A percentile compares a stretch with the other conserved stretches of the same genome.
Evolutionary conservation across 2,329 filamentous ascomycete genomes (phyloP).

Genomic region (Aschersonia sp.): DNA sequence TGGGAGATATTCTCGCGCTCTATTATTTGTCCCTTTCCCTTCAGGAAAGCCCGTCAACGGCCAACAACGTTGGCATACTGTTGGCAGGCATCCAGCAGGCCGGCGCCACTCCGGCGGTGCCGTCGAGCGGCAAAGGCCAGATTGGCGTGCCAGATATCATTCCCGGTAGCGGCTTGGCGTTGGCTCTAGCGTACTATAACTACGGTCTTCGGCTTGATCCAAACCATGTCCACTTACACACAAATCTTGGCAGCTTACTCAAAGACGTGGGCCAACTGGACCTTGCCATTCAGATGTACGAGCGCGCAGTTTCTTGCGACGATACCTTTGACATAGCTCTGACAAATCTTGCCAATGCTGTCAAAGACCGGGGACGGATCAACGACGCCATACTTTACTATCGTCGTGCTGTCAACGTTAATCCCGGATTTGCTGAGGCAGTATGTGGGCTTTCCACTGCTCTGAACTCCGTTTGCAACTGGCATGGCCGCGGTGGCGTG

Average conservation of each 20-base stretch:
- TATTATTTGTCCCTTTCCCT: constrained; percentile 93
- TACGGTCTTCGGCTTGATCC: constrained; percentile 80
- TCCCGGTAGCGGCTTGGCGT: constrained; percentile 72
- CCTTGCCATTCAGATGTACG: constrained; percentile 91
- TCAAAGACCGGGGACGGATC: constrained; percentile 90
- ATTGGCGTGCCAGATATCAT: constrained; percentile 58
- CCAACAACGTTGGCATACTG: constrained; percentile 94
- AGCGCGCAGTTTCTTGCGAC: constrained; percentile 83
- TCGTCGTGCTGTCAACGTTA: constrained; percentile 76
- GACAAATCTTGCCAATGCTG: constrained; percentile 91
- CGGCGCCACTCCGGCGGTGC: constrained; percentile 15
- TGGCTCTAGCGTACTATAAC: constrained; percentile 88
- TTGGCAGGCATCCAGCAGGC: constrained; percentile 82
- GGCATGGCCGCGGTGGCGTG: constrained; percentile 79
- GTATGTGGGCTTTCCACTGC: constrained; percentile 92
- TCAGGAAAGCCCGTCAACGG: constrained; percentile 91
- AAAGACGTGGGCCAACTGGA: constrained; percentile 93
- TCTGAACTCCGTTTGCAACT: constrained; percentile 91
- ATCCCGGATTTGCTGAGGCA: constrained; percentile 90
- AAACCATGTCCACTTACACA: constrained; percentile 89
- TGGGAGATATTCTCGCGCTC: constrained; percentile 82
- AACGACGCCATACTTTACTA: constrained; percentile 89
- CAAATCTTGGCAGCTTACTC: constrained; percentile 83
- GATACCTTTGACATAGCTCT: constrained; percentile 92
- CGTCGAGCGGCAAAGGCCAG: constrained; percentile 8